phyloP scores from a whole-genome alignment of 768 basidiomycete genomes.

The Suillus spraguei region DNA sequence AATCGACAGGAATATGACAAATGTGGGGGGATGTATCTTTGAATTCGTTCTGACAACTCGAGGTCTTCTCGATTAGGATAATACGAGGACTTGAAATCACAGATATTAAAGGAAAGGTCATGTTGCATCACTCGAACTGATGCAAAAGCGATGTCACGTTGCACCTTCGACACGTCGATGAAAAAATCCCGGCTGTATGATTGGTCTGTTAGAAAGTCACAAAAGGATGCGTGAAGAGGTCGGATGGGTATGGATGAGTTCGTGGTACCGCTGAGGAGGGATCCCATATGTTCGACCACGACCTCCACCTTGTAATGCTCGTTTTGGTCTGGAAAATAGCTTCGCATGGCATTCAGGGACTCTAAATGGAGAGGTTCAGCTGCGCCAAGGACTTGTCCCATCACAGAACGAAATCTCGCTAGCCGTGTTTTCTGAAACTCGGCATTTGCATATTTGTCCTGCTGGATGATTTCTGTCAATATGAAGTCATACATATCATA shows the following conservation, averaged over 20 bases:
- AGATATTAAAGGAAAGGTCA: conserved; percentile 39
- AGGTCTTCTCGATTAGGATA: conserved; percentile 28
- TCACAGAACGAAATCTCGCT: conserved; percentile 11
- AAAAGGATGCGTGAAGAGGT: conserved; percentile 31
- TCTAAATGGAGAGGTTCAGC: conserved; percentile 12
- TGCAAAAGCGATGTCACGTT: conserved; percentile 22
- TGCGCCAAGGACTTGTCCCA: conserved; percentile 13
- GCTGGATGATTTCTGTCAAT: conserved; percentile 10
- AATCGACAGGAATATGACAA: conserved; percentile 17
- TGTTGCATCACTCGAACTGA: conserved; percentile 32
- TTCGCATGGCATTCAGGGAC: conserved; percentile 6
- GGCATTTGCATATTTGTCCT: background rate
- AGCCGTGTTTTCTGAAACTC: background rate
- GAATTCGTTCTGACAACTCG: background rate
- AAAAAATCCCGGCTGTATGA: conserved; percentile 17
- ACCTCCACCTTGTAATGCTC: conserved; percentile 12
- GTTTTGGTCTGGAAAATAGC: conserved; percentile 1
- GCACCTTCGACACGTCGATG: conserved; percentile 14
- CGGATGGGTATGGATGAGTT: conserved; percentile 14
- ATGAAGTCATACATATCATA: conserved; percentile 14
- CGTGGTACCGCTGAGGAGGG: conserved; percentile 15
- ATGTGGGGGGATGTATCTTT: conserved; percentile 8
- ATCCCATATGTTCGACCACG: conserved; percentile 10
- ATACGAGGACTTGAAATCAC: conserved; percentile 33
- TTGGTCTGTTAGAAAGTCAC: conserved; percentile 26